Evolutionary conservation across 176 grass and related monocot species (phyloP).

Genomic region (Hordeum marinum): DNA sequence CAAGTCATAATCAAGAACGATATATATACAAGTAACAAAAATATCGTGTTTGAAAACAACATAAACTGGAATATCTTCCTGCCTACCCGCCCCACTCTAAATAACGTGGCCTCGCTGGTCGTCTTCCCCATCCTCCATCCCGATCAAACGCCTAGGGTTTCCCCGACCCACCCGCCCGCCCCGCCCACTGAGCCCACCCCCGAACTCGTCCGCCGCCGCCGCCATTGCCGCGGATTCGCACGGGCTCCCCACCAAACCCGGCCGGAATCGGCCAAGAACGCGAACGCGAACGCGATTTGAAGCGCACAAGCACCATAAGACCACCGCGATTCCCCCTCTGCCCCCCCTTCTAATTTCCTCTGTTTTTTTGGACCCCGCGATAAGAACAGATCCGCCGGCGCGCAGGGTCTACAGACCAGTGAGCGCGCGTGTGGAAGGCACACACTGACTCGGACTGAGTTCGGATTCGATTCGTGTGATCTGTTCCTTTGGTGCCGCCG

Average conservation of each 20-base stretch:
- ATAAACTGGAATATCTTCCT: background rate
- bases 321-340: background rate
- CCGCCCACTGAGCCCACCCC: background rate
- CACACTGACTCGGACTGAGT: slow-evolving; percentile 9
- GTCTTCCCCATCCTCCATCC: background rate
- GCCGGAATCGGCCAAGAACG: slow-evolving; percentile 7
- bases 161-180: background rate
- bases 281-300: slow-evolving; percentile 33
- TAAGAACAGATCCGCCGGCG: slow-evolving; percentile 37
- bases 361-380: background rate
- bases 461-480: slow-evolving; percentile 11
- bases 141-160: slow-evolving; percentile 40
- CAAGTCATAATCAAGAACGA: no score
- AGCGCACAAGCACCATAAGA: slow-evolving; percentile 12
- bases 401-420: slow-evolving; percentile 14
- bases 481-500: slow-evolving; percentile 4
- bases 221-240: slow-evolving; percentile 26
- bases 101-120: background rate
- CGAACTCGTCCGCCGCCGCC: background rate
- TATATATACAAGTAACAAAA: no score
- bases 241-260: slow-evolving; percentile 8
- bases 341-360: background rate
- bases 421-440: background rate
- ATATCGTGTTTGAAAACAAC: background rate
- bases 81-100: background rate